These are phyloP conservation scores for Ganoderma meredithae DNA, from an alignment of 1,284 basidiomycete species.

Conservation along the genomic window DNA sequence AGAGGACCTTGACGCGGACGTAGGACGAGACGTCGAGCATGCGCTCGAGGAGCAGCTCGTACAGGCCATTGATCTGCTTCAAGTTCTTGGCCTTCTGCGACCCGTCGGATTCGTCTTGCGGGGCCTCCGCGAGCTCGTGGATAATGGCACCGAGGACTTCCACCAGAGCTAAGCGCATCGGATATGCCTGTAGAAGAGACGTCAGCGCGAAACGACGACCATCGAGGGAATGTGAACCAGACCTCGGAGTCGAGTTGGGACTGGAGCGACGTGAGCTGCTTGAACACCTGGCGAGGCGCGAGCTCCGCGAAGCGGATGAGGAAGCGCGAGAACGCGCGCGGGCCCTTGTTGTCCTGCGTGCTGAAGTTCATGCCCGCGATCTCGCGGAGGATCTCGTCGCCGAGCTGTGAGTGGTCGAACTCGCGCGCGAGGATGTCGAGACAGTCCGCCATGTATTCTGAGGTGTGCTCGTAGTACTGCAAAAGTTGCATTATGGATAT, in stretches of 20 bases:
- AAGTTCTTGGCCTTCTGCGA: conserved; percentile 67
- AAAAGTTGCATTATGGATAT: conserved; percentile 92
- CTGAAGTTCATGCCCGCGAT: conserved; percentile 83
- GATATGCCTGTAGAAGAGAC: conserved; percentile 73
- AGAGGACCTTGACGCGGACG: conserved; percentile 89
- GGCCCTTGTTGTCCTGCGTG: conserved; percentile 87
- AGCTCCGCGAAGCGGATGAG: conserved; percentile 85
- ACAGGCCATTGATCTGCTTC: conserved; percentile 87
- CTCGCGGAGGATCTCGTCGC: conserved; percentile 90
- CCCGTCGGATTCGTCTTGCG: conserved; percentile 61
- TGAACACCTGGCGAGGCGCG: conserved; percentile 86
- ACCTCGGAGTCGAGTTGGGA: conserved; percentile 94
- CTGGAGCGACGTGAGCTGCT: conserved; percentile 88
- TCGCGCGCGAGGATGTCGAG: conserved; percentile 84
- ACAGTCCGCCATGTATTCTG: conserved; percentile 94
- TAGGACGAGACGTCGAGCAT: conserved; percentile 91
- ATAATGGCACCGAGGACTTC: conserved; percentile 88
- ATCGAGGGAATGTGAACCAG: conserved; percentile 33
- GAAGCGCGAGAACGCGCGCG: conserved; percentile 88
- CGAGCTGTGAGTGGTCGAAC: conserved; percentile 90
- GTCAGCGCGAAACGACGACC: conserved; percentile 3
- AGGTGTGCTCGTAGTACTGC: conserved; percentile 94
- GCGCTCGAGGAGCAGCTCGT: conserved; percentile 86
- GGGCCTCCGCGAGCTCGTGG: conserved; percentile 68
- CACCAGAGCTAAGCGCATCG: conserved; percentile 93